Evolutionary conservation across 164 flowering plant genomes (phyloP).

Genomic region (Paratinospora sagittata): DNA sequence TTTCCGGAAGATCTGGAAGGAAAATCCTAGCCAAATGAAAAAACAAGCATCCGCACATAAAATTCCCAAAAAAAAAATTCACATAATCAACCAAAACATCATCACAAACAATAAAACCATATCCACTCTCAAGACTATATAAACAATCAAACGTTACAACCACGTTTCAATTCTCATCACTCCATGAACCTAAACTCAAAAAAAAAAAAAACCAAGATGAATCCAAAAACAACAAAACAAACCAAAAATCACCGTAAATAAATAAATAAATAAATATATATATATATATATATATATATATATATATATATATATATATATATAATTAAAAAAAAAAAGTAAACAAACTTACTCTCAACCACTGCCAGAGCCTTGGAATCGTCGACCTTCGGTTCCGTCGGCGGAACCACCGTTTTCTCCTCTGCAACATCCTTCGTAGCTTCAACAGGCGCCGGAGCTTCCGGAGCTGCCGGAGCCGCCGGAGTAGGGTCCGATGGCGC

Average conservation of each 20-base stretch:
- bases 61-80: not conserved
- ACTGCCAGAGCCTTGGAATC: conserved; percentile 50
- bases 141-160: not conserved
- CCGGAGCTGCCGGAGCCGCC: conserved; percentile 11
- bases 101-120: not conserved
- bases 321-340: not conserved
- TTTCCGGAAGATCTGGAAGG: not conserved
- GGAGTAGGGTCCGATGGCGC: not conserved
- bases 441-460: conserved; percentile 11
- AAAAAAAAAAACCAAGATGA: not conserved
- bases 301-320: no score
- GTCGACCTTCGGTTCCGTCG: conserved; percentile 29
- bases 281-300: no score
- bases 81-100: conserved; percentile 1
- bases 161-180: no score
- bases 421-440: conserved; percentile 25
- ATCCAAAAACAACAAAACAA: not conserved
- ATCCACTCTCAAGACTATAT: not conserved
- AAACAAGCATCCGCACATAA: not conserved
- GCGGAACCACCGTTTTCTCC: conserved; percentile 37
- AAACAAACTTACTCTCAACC: conserved; percentile 31
- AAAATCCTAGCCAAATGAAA: not conserved
- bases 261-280: no score
- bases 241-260: no score
- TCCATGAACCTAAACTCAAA: not conserved